phyloP scores from a whole-genome alignment of 345 rosid genomes.

The Luvunga scandens region DNA sequence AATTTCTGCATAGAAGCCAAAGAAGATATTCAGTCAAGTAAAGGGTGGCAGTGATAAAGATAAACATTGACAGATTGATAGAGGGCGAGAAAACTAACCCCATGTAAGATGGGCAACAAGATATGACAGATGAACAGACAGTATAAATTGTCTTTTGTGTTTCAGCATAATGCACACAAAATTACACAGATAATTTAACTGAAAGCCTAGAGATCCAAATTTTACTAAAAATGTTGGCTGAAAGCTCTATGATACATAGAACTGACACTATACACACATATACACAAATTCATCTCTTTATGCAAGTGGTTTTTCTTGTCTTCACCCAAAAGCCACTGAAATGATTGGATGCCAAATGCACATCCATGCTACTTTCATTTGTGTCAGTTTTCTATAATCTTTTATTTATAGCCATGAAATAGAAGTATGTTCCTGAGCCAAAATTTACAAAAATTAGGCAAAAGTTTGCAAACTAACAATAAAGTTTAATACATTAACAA shows the following conservation, averaged over 20 bases:
- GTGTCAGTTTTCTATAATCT: neutral
- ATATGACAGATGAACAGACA: neutral
- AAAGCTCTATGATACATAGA: neutral
- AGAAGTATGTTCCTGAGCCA: neutral
- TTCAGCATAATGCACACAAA: neutral
- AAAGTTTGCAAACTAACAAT: neutral
- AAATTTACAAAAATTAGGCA: neutral
- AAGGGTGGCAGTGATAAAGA: neutral
- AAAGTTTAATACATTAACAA: neutral
- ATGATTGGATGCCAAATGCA: neutral
- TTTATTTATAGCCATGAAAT: neutral
- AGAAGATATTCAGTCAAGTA: slow-evolving; percentile 5
- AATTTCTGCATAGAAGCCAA: slow-evolving; percentile 35
- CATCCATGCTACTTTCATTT: neutral
- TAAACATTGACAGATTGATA: slow-evolving; percentile 1
- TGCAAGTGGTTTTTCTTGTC: neutral
- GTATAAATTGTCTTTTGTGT: neutral
- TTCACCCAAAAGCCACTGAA: neutral
- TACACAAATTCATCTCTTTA: neutral
- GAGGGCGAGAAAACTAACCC: neutral
- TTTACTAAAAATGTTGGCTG: neutral
- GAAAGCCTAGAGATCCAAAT: neutral
- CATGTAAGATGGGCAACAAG: neutral
- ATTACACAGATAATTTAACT: neutral
- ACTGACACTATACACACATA: neutral